Percentiles rank a stretch among this genome's conserved stretches.
Conservation (phyloP, 2,329 filamentous ascomycete species). For the Paracorniculantispora psalliotae region DNA sequence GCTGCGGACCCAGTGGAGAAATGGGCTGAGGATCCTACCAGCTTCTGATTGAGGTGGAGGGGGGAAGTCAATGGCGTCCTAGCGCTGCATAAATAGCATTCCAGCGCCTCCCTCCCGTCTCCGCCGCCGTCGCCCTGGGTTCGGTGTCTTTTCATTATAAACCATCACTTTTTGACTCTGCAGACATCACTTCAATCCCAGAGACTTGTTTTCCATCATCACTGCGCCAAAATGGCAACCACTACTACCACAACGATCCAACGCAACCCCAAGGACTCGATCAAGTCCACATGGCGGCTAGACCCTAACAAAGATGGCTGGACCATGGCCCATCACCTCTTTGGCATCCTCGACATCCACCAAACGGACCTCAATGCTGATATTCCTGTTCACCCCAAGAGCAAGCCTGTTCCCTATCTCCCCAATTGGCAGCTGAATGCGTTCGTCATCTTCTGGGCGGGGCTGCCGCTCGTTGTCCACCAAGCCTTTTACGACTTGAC, state of each 20-base stretch:
- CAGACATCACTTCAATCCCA: too few species aligned
- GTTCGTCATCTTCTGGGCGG: constrained; percentile 29
- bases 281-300: constrained; percentile 22
- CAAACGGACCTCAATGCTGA: constrained; percentile 13
- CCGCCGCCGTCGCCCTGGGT: neutral
- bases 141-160: neutral
- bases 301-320: constrained; percentile 14
- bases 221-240: constrained; percentile 3
- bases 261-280: constrained; percentile 19
- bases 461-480: constrained; percentile 21
- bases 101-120: neutral
- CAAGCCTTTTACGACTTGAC: constrained; percentile 14
- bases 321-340: constrained; percentile 17
- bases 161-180: neutral
- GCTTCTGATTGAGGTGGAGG: too few species aligned
- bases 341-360: constrained; percentile 18
- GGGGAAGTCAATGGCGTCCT: neutral
- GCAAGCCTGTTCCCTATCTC: constrained; percentile 27
- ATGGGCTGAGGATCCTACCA: neutral
- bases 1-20: neutral
- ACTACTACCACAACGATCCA: neutral
- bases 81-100: neutral
- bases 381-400: constrained; percentile 27
- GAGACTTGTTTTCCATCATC: too few species aligned
- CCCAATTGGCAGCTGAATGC: constrained; percentile 24